phyloP scores from a whole-genome alignment of 208 protist genomes.

The Histomonas meleagridis region DNA sequence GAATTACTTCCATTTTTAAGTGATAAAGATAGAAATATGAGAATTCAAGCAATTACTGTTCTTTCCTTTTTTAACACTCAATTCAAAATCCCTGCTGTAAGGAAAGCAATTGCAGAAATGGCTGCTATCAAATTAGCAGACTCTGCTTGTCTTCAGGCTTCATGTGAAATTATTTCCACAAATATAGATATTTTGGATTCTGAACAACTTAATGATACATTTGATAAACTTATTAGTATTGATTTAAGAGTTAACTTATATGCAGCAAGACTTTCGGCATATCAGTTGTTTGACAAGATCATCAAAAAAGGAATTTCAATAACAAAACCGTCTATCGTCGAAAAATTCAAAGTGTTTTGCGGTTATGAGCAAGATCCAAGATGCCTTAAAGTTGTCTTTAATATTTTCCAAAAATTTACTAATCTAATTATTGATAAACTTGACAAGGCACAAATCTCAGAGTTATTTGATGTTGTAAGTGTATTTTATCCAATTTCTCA shows the following conservation, averaged over 20 bases:
- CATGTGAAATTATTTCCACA: not conserved
- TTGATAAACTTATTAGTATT: not conserved
- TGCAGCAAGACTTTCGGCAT: not conserved
- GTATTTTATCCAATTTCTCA: not conserved
- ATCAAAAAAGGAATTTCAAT: not conserved
- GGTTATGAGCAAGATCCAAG: conserved; percentile 28
- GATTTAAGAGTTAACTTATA: not conserved
- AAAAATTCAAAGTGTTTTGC: not conserved
- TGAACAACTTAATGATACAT: not conserved
- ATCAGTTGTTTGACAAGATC: not conserved
- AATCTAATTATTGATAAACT: not conserved
- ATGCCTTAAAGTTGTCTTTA: not conserved
- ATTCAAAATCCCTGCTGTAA: not conserved
- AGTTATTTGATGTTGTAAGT: not conserved
- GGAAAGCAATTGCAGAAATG: not conserved
- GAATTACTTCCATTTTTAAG: conserved; percentile 1
- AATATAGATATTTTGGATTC: not conserved
- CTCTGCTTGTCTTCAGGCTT: not conserved
- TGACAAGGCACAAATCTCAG: not conserved
- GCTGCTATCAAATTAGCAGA: not conserved
- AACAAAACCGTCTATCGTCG: not conserved
- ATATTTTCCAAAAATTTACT: not conserved
- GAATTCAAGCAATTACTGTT: not conserved
- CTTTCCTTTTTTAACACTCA: not conserved
- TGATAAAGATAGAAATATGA: not conserved